These are phyloP conservation scores for Omphalotus olearius DNA, from an alignment of 1,284 basidiomycete species.

Conservation along the genomic window DNA sequence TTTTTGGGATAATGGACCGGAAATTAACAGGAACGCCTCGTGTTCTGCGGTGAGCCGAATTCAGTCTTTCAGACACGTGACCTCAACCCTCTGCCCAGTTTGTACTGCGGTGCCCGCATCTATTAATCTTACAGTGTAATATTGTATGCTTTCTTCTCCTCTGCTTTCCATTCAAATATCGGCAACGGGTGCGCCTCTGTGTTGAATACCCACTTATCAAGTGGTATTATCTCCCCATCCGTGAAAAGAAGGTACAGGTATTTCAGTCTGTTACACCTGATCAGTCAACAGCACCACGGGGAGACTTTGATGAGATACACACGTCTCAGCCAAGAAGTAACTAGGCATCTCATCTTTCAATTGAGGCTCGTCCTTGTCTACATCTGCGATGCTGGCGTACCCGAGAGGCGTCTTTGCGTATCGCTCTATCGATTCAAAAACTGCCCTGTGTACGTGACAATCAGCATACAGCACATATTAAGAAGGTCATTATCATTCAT, in stretches of 20 bases:
- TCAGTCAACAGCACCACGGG: not conserved
- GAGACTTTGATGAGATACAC: constrained; percentile 16
- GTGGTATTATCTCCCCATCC: constrained; percentile 22
- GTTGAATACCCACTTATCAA: constrained; percentile 24
- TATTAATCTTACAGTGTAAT: not conserved
- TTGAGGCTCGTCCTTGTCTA: constrained; percentile 34
- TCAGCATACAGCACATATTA: not conserved
- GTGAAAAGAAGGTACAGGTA: constrained; percentile 23
- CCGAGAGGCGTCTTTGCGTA: constrained; percentile 48
- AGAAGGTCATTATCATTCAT: not conserved
- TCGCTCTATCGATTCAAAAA: constrained; percentile 64
- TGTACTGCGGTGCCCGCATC: too few relatives aligned
- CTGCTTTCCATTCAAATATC: constrained; percentile 20
- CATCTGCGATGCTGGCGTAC: constrained; percentile 52
- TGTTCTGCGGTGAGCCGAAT: too few relatives aligned
- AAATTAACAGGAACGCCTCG: too few relatives aligned
- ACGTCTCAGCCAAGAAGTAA: constrained; percentile 72
- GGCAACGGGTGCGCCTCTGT: constrained; percentile 28
- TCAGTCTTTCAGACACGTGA: too few relatives aligned
- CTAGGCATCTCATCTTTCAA: constrained; percentile 61
- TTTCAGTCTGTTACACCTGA: constrained; percentile 22
- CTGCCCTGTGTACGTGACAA: not conserved
- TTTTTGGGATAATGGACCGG: too few relatives aligned
- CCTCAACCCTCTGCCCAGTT: too few relatives aligned
- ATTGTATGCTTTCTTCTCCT: constrained; percentile 8